phyloP scores from a whole-genome alignment of 768 basidiomycete genomes.

The Dacryopinax spathularia region DNA sequence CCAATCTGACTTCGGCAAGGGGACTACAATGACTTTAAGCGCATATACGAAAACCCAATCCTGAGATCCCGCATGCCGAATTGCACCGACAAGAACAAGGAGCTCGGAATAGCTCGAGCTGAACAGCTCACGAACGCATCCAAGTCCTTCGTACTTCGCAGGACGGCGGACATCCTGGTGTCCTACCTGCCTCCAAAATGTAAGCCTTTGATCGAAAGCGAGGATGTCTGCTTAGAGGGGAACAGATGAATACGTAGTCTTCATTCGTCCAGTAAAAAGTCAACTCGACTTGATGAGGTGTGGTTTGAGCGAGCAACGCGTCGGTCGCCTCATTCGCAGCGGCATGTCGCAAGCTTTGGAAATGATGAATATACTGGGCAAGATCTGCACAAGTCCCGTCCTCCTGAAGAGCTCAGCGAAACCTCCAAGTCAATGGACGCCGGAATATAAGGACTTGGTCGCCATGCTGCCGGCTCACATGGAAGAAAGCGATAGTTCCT shows the following conservation, averaged over 20 bases:
- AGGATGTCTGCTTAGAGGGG: neutral
- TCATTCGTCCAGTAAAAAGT: constrained; percentile 71
- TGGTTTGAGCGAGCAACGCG: constrained; percentile 55
- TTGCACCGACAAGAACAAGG: constrained; percentile 53
- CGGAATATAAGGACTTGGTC: constrained; percentile 31
- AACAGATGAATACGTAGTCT: constrained; percentile 96
- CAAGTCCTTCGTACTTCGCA: constrained; percentile 77
- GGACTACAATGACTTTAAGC: constrained; percentile 58
- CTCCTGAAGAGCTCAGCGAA: constrained; percentile 49
- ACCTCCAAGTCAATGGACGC: constrained; percentile 43
- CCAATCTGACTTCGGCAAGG: constrained; percentile 30
- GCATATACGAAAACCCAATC: constrained; percentile 78
- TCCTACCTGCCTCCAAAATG: constrained; percentile 85
- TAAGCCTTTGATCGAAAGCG: constrained; percentile 26
- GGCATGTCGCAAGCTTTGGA: constrained; percentile 66
- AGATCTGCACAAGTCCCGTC: constrained; percentile 87
- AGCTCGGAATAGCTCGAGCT: constrained; percentile 62
- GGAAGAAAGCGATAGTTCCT: constrained; percentile 38
- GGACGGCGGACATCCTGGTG: constrained; percentile 68
- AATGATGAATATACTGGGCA: constrained; percentile 65
- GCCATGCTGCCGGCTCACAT: constrained; percentile 16
- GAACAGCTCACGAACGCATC: constrained; percentile 61
- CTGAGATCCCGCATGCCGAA: constrained; percentile 69
- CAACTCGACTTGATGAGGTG: constrained; percentile 67
- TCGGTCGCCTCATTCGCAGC: constrained; percentile 54